Conservation (phyloP, 768 basidiomycete genomes). For the Macrolepiota fuliginosa region DNA sequence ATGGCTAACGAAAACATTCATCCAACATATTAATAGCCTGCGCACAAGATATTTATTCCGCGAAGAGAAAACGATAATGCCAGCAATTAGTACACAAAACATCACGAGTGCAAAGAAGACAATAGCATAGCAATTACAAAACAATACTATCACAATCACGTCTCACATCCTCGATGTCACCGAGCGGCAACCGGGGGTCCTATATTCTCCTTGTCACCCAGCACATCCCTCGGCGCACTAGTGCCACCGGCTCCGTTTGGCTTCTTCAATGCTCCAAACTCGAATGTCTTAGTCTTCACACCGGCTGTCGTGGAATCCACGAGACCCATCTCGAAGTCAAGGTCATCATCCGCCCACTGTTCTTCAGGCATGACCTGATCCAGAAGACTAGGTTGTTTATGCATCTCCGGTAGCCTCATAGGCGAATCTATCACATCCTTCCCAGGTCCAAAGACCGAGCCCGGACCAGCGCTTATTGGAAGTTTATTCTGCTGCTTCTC, state of each 20-base stretch:
- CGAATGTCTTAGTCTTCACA: conserved; percentile 18
- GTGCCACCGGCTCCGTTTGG: conserved; percentile 18
- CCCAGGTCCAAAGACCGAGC: conserved; percentile 9
- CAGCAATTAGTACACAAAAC: background rate
- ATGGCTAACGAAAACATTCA: too few species aligned
- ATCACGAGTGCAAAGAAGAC: background rate
- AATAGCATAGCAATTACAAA: conserved; percentile 1
- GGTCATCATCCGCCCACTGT: conserved; percentile 46
- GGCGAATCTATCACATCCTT: conserved; percentile 48
- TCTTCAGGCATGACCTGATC: conserved; percentile 60
- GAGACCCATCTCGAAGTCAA: conserved; percentile 32
- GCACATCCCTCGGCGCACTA: conserved; percentile 31
- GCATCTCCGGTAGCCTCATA: conserved; percentile 39
- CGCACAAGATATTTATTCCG: background rate
- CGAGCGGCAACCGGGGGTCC: conserved; percentile 15
- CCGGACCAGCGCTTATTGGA: conserved; percentile 13
- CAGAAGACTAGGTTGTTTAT: conserved; percentile 46
- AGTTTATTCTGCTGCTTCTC: conserved; percentile 36
- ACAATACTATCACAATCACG: conserved; percentile 4
- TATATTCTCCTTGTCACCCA: conserved; percentile 54
- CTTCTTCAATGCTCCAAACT: conserved; percentile 15
- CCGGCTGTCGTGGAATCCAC: conserved; percentile 11
- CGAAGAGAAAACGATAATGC: background rate
- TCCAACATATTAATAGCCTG: too few species aligned
- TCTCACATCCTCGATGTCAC: background rate